Conservation (phyloP, 2,329 filamentous ascomycete species). For the Trichophyton mentagrophytes region DNA sequence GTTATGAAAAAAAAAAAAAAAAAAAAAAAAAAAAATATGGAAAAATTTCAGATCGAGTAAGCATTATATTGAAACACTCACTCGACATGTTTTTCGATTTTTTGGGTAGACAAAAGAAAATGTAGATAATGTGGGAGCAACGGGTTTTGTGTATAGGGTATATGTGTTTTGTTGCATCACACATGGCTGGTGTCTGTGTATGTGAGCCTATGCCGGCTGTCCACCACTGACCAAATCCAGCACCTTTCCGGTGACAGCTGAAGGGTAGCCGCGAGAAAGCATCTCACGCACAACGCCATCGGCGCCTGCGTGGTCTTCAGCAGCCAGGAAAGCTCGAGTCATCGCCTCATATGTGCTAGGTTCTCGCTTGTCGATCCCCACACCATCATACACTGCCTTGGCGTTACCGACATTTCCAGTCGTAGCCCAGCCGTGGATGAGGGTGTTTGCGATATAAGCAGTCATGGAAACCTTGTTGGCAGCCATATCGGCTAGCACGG, state of each 20-base stretch:
- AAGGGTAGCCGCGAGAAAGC: constrained; percentile 76
- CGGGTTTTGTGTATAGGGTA: background rate
- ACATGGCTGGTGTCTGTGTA: background rate
- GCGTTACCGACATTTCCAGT: constrained; percentile 71
- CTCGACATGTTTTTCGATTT: background rate
- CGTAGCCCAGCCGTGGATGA: constrained; percentile 92
- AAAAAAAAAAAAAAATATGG: background rate
- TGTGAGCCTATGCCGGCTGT: constrained; percentile 9
- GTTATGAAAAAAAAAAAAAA: background rate
- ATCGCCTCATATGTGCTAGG: constrained; percentile 98
- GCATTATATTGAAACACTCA: background rate
- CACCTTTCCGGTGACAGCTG: constrained; percentile 86
- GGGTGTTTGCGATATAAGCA: constrained; percentile 93
- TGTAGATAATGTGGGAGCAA: background rate
- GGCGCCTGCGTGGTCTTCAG: constrained; percentile 65
- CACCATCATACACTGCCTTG: constrained; percentile 63
- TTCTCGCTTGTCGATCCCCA: constrained; percentile 68
- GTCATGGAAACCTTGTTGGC: constrained; percentile 67
- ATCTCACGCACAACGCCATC: constrained; percentile 78
- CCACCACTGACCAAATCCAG: constrained; percentile 62
- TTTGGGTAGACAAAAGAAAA: background rate
- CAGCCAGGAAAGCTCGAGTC: constrained; percentile 81
- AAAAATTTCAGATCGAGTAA: background rate
- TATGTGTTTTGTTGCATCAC: background rate
- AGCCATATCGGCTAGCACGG: constrained; percentile 64